Percentiles rank a stretch among this genome's conserved stretches.
These are phyloP conservation scores for Glutinoglossum americanum DNA, from an alignment of 495 filamentous ascomycete genomes.

Conservation along the genomic window DNA sequence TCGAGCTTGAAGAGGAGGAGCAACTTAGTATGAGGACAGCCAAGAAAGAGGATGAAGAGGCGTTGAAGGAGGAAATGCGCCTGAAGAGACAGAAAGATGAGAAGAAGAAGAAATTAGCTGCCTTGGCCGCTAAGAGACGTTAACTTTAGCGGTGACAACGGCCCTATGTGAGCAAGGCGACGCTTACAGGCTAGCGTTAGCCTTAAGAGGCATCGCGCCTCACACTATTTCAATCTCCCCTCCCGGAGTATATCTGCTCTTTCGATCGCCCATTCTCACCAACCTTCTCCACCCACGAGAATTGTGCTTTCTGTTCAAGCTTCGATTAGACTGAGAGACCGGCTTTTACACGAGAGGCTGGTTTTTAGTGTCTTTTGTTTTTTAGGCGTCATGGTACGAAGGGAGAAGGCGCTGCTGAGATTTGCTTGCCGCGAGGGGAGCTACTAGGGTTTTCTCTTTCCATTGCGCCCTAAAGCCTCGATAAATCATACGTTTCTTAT, in stretches of 20 bases:
- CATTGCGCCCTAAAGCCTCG: not conserved
- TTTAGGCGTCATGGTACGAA: not conserved
- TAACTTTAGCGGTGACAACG: not conserved
- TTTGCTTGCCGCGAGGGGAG: not conserved
- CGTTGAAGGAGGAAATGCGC: conserved; percentile 27
- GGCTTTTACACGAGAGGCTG: not conserved
- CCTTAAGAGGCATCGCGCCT: not conserved
- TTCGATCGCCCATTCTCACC: not conserved
- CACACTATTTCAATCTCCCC: no score
- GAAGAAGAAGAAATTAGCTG: conserved; percentile 27
- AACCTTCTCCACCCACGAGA: not conserved
- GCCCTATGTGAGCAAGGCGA: no score
- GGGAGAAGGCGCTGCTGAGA: not conserved
- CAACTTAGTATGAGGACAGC: conserved; percentile 25
- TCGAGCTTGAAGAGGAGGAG: conserved; percentile 39
- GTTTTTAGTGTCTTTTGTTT: not conserved
- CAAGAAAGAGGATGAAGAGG: conserved; percentile 36
- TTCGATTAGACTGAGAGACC: not conserved
- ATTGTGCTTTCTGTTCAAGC: not conserved
- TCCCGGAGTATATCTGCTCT: not conserved
- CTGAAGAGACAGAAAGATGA: conserved; percentile 35
- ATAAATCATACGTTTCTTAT: no score
- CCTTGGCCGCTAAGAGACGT: conserved; percentile 21
- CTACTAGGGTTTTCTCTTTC: not conserved
- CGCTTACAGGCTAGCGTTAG: not conserved